Evolutionary conservation across 495 filamentous ascomycete genomes (phyloP).

Genomic region (Neurospora sp.): DNA sequence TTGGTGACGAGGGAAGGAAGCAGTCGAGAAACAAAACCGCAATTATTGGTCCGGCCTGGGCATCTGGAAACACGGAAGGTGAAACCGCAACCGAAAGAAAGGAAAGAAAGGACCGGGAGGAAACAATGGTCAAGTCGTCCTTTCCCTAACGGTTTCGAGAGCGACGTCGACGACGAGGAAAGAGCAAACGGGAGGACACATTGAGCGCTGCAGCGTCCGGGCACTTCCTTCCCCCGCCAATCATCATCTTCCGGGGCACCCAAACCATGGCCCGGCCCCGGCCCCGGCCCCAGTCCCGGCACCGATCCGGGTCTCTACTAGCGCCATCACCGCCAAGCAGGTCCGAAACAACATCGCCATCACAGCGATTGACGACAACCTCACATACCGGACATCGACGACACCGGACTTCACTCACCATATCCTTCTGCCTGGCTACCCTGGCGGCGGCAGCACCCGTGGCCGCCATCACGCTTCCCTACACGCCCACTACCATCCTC

Average conservation of each 20-base stretch:
- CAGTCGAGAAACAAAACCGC: background rate
- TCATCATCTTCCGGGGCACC: background rate
- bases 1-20: background rate
- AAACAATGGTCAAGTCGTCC: background rate
- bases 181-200: background rate
- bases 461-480: slow-evolving; percentile 47
- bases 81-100: background rate
- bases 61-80: background rate
- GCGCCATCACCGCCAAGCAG: background rate
- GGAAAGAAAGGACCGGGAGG: background rate
- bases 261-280: background rate
- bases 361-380: background rate
- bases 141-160: background rate
- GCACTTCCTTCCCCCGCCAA: background rate
- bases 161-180: background rate
- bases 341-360: background rate
- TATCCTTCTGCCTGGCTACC: background rate
- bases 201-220: background rate
- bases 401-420: background rate
- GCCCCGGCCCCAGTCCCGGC: background rate
- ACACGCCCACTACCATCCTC: slow-evolving; percentile 62
- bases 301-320: background rate
- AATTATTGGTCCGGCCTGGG: background rate
- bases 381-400: slow-evolving; percentile 4
- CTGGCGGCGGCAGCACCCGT: background rate